A percentile compares a stretch with the other conserved stretches of the same genome.
phyloP scores from a whole-genome alignment of 306 rosid genomes.

The Prunus fruticosa region DNA sequence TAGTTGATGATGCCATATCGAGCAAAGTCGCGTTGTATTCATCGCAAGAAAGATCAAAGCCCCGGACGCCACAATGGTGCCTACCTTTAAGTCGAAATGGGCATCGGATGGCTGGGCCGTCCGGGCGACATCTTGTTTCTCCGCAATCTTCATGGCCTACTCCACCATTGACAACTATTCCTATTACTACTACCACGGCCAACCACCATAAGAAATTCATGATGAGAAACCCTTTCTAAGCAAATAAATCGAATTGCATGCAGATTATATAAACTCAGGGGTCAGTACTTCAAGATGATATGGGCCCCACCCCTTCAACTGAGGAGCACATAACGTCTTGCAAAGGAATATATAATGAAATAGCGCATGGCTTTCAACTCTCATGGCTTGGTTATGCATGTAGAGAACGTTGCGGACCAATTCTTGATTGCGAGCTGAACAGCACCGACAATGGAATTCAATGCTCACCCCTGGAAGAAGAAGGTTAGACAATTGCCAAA shows the following conservation, averaged over 20 bases:
- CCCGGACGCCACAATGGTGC: not conserved
- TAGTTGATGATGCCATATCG: too few species aligned
- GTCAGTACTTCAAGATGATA: too few species aligned
- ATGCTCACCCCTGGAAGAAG: not conserved
- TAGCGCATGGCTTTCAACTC: conserved; percentile 12
- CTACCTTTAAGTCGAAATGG: too few species aligned
- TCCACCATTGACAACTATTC: too few species aligned
- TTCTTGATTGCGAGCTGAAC: not conserved
- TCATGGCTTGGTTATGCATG: not conserved
- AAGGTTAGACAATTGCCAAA: not conserved
- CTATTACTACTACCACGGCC: too few species aligned
- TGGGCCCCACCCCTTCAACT: not conserved
- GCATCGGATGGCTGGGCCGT: conserved; percentile 3
- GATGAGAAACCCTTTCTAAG: too few species aligned
- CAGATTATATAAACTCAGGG: too few species aligned
- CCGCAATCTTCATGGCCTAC: not conserved
- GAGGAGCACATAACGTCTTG: not conserved
- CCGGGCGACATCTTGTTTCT: conserved; percentile 8
- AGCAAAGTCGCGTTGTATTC: too few species aligned
- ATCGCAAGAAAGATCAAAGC: conserved; percentile 38
- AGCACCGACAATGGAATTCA: too few species aligned
- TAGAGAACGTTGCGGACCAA: fast-evolving
- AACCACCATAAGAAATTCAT: not conserved
- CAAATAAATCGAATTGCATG: not conserved
- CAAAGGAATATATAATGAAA: not conserved